phyloP scores from a whole-genome alignment of 768 basidiomycete species.

The Lentinula sp. region DNA sequence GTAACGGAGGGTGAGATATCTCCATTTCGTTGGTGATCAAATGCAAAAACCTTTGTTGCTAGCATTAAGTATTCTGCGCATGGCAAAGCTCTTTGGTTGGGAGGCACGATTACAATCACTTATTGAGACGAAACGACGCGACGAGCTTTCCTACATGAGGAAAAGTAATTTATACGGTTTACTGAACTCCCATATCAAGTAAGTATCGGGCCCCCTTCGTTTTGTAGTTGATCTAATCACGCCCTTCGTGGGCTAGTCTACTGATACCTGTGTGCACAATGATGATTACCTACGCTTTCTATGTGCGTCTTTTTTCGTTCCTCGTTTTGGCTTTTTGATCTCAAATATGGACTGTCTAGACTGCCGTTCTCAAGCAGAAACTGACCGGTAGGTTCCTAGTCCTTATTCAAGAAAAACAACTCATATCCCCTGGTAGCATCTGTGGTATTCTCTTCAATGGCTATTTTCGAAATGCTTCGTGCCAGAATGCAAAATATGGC shows the following conservation, averaged over 20 bases:
- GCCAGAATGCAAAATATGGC: slow-evolving; percentile 26
- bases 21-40: slow-evolving; percentile 15
- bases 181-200: slow-evolving; percentile 33
- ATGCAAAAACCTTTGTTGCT: slow-evolving; percentile 31
- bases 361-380: slow-evolving; percentile 12
- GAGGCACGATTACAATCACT: slow-evolving; percentile 37
- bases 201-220: slow-evolving; percentile 8
- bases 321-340: background rate
- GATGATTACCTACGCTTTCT: slow-evolving; percentile 38
- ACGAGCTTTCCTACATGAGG: slow-evolving; percentile 36
- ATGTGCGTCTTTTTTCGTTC: slow-evolving; percentile 22
- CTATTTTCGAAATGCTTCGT: slow-evolving; percentile 44
- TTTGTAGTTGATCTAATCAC: background rate
- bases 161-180: slow-evolving; percentile 34
- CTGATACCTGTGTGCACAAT: slow-evolving; percentile 45
- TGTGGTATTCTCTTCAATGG: slow-evolving; percentile 25
- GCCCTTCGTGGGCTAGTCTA: slow-evolving; percentile 21
- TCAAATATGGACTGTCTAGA: background rate
- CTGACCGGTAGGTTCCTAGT: slow-evolving; percentile 3
- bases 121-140: slow-evolving; percentile 38
- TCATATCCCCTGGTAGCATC: slow-evolving; percentile 8
- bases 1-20: slow-evolving; percentile 39
- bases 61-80: slow-evolving; percentile 36
- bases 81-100: slow-evolving; percentile 51
- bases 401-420: background rate